A percentile compares a stretch with the other conserved stretches of the same genome.
These are phyloP conservation scores for Venturia effusa DNA, from an alignment of 2,329 filamentous ascomycete genomes.

Conservation along the genomic window DNA sequence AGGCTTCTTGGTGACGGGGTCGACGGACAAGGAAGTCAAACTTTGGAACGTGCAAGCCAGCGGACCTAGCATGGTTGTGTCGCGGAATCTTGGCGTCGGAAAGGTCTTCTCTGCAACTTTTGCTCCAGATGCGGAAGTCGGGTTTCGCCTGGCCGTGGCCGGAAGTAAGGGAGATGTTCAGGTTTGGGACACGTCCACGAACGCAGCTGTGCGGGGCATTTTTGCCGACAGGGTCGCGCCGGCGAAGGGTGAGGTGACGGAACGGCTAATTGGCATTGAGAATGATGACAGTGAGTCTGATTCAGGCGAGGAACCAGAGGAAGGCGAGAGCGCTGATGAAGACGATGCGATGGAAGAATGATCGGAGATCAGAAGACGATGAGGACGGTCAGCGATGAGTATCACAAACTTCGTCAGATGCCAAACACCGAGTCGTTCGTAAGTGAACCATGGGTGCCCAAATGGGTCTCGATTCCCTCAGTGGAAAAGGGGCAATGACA, in stretches of 20 bases:
- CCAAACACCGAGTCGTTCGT: neutral
- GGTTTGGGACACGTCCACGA: slow-evolving; percentile 95
- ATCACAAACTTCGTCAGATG: neutral
- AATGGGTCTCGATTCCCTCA: neutral
- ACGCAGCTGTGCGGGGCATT: slow-evolving; percentile 69
- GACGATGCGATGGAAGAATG: slow-evolving; percentile 21
- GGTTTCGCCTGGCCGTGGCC: slow-evolving; percentile 84
- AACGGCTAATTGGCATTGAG: slow-evolving; percentile 66
- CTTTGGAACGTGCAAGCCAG: slow-evolving; percentile 80
- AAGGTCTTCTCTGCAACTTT: slow-evolving; percentile 89
- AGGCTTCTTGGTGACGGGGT: slow-evolving; percentile 87
- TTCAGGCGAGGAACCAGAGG: slow-evolving; percentile 45
- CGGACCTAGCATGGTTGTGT: slow-evolving; percentile 82
- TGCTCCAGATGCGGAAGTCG: slow-evolving; percentile 80
- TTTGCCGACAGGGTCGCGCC: slow-evolving; percentile 58
- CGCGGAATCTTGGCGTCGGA: slow-evolving; percentile 83
- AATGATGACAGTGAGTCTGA: slow-evolving; percentile 55
- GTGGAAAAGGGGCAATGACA: neutral
- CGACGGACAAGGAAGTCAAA: slow-evolving; percentile 90
- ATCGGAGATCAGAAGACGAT: neutral
- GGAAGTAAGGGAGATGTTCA: slow-evolving; percentile 89
- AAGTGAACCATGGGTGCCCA: neutral
- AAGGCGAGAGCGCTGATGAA: slow-evolving; percentile 19
- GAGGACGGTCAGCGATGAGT: neutral
- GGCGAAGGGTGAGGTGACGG: slow-evolving; percentile 45